These are phyloP conservation scores for Eimeria sp. DNA, from an alignment of 169 alveolate genomes.

Conservation along the genomic window DNA sequence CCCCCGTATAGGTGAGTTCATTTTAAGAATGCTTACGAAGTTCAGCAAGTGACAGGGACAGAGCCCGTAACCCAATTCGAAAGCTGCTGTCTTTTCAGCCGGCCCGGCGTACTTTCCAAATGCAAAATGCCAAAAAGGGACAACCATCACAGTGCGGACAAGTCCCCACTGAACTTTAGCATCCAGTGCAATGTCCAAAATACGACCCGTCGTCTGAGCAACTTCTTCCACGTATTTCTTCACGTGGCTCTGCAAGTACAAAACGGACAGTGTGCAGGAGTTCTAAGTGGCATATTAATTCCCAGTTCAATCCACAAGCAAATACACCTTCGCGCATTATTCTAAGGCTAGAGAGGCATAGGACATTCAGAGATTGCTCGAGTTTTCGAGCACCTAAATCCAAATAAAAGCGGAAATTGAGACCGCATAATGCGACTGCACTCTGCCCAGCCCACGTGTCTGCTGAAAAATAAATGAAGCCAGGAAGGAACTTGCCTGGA, in stretches of 20 bases:
- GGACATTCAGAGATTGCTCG: not conserved
- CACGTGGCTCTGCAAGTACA: constrained; percentile 10
- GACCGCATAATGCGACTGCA: not conserved
- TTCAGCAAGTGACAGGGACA: constrained; percentile 25
- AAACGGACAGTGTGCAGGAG: not conserved
- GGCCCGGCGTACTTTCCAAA: constrained; percentile 61
- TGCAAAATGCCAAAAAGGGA: constrained; percentile 34
- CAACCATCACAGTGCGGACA: constrained; percentile 32
- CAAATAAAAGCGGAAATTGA: not conserved
- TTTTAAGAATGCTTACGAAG: constrained; percentile 1
- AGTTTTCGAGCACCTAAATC: not conserved
- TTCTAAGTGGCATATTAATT: not conserved
- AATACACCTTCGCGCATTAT: not conserved
- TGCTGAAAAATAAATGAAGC: not conserved
- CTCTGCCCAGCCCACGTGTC: not conserved
- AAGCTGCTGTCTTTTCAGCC: constrained; percentile 30
- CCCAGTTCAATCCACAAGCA: not conserved
- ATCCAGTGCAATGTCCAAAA: constrained; percentile 7
- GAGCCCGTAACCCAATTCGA: constrained; percentile 39
- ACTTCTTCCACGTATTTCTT: constrained; percentile 12
- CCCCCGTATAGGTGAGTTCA: not conserved
- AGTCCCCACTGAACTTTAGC: constrained; percentile 8
- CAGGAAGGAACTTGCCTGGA: not conserved
- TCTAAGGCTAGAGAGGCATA: not conserved
- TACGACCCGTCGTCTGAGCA: not conserved